phyloP scores from a whole-genome alignment of 306 rosid species.

The Cucurbita ficifolia region DNA sequence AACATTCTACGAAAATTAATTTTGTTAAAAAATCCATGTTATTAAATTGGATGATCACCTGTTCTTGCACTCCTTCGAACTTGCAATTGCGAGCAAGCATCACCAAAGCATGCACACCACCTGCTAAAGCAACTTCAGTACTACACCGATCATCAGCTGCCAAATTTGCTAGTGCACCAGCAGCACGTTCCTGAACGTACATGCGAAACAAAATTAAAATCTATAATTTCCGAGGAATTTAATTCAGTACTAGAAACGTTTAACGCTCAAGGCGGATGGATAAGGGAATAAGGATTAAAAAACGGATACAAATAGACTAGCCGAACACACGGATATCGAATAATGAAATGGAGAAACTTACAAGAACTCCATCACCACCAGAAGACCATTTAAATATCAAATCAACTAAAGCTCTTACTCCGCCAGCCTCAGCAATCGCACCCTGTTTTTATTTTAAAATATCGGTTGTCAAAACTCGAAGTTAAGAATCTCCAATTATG shows the following conservation, averaged over 20 bases:
- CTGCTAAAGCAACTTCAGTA: slow-evolving; percentile 90
- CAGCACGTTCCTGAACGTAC: slow-evolving; percentile 83
- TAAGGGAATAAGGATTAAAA: background rate
- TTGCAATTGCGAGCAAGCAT: slow-evolving; percentile 98
- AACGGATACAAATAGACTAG: background rate
- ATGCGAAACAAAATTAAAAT: background rate
- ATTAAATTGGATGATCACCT: slow-evolving; percentile 33
- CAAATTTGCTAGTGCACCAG: slow-evolving; percentile 98
- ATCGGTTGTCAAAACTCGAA: slow-evolving; percentile 11
- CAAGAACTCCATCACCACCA: slow-evolving; percentile 96
- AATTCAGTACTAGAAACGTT: background rate
- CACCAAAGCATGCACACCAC: slow-evolving; percentile 97
- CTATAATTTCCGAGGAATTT: background rate
- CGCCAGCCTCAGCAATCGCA: slow-evolving; percentile 97
- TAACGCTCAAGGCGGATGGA: background rate
- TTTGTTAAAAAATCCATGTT: background rate
- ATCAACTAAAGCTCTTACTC: slow-evolving; percentile 90
- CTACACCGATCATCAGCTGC: slow-evolving; percentile 99
- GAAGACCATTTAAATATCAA: slow-evolving; percentile 97
- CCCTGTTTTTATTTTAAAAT: slow-evolving; percentile 34
- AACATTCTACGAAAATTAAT: background rate
- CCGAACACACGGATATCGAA: background rate
- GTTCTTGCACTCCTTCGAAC: slow-evolving; percentile 98
- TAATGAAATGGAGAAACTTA: slow-evolving; percentile 22
- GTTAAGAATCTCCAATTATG: slow-evolving; percentile 8